Percentiles rank a stretch among this genome's conserved stretches.
Evolutionary conservation across 768 basidiomycete genomes (phyloP).

Genomic region (Erythrobasidium yunnanense): DNA sequence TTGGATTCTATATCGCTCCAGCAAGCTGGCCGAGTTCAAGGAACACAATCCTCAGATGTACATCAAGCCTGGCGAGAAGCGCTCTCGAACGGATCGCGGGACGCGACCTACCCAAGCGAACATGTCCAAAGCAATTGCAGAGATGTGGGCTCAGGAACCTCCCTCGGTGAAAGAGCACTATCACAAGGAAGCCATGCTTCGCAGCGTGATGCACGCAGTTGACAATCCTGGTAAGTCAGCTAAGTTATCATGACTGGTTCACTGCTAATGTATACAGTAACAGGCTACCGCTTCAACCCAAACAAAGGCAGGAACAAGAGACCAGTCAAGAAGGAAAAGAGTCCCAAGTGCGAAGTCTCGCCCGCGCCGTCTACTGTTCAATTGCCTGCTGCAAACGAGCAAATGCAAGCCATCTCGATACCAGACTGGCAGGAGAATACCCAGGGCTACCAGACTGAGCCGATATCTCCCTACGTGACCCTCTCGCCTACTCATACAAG

Average conservation of each 20-base stretch:
- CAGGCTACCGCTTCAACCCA: constrained; percentile 23
- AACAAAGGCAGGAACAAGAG: constrained; percentile 10
- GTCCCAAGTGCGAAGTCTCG: neutral
- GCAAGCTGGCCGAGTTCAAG: constrained; percentile 48
- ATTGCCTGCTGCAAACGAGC: neutral
- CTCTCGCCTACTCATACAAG: neutral
- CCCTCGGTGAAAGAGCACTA: constrained; percentile 46
- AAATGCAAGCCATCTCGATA: neutral
- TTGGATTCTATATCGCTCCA: constrained; percentile 69
- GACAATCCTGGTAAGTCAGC: constrained; percentile 37
- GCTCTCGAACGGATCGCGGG: constrained; percentile 1
- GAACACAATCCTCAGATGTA: constrained; percentile 38
- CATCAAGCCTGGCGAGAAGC: constrained; percentile 28
- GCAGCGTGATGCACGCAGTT: constrained; percentile 38
- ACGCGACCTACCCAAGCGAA: constrained; percentile 49
- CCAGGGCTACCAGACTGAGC: neutral
- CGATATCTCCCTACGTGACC: neutral
- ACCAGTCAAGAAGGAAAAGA: neutral
- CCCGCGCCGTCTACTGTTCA: neutral
- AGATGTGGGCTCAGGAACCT: constrained; percentile 55
- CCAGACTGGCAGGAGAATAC: neutral
- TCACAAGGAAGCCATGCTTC: constrained; percentile 38
- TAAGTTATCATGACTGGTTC: too few species aligned
- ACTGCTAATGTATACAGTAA: neutral
- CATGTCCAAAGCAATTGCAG: constrained; percentile 55